Evolutionary conservation across 2,329 filamentous ascomycete species (phyloP).

Genomic region (Metarhizium rileyi): DNA sequence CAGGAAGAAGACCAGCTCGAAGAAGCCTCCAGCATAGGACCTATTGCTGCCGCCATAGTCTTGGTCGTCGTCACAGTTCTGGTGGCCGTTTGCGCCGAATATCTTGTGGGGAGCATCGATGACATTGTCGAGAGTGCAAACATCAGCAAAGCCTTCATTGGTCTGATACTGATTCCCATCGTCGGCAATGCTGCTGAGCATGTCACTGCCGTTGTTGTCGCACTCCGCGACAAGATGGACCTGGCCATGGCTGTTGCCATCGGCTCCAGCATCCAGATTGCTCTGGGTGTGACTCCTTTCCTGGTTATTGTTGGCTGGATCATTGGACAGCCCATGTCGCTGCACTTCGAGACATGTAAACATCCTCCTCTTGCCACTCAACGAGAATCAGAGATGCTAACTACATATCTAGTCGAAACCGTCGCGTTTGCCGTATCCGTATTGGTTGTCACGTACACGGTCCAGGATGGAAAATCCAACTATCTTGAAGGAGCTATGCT

Average conservation of each 20-base stretch:
- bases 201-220: conserved; percentile 71
- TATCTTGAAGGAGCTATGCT: conserved; percentile 73
- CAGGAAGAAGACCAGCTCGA: conserved; percentile 33
- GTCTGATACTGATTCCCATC: conserved; percentile 68
- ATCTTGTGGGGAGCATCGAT: conserved; percentile 68
- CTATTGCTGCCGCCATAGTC: conserved; percentile 53
- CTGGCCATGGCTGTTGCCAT: conserved; percentile 70
- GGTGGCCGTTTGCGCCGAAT: conserved; percentile 67
- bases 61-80: conserved; percentile 60
- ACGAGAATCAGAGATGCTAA: background rate
- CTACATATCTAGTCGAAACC: conserved; percentile 47
- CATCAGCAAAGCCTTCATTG: conserved; percentile 74
- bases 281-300: conserved; percentile 70
- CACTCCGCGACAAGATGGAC: conserved; percentile 68
- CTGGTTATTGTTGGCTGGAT: conserved; percentile 75
- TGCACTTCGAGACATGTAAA: conserved; percentile 61
- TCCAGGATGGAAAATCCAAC: conserved; percentile 76
- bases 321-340: conserved; percentile 60
- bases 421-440: conserved; percentile 69
- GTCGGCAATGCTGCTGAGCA: conserved; percentile 76
- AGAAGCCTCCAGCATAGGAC: conserved; percentile 46
- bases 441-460: conserved; percentile 64
- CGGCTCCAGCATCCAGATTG: conserved; percentile 74
- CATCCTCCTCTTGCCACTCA: background rate
- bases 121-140: conserved; percentile 57